A percentile compares a stretch with the other conserved stretches of the same genome.
These are phyloP conservation scores for Phytopythium litorale DNA, from an alignment of 352 stramenopile genomes.

Conservation along the genomic window DNA sequence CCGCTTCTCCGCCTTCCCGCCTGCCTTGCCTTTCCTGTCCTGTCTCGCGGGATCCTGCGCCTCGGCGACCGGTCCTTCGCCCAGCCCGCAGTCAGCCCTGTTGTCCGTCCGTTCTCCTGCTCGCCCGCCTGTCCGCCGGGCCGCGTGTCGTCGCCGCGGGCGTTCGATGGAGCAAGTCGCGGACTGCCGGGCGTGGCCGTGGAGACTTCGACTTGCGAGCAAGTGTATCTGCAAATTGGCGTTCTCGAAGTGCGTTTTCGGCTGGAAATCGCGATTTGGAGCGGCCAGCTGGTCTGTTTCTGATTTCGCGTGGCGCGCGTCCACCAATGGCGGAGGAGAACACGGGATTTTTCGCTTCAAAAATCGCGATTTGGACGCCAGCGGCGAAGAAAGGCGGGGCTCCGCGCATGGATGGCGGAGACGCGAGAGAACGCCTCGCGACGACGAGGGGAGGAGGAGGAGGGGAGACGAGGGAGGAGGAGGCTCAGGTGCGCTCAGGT, in stretches of 20 bases:
- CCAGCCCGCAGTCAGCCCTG: background rate
- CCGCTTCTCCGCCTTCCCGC: background rate
- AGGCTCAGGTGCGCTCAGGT: background rate
- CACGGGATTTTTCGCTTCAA: background rate
- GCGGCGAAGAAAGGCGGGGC: background rate
- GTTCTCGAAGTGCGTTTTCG: too few species aligned
- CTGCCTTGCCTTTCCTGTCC: background rate
- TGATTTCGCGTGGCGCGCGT: constrained; percentile 3
- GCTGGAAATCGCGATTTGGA: background rate
- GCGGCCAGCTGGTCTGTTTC: background rate
- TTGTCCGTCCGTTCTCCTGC: background rate
- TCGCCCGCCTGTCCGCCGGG: background rate
- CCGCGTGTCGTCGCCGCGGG: background rate
- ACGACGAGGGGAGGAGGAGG: background rate
- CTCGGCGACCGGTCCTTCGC: background rate
- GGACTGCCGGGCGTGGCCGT: too few species aligned
- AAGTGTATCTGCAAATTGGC: too few species aligned
- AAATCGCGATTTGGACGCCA: background rate
- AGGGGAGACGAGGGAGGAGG: background rate
- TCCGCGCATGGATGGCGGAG: background rate
- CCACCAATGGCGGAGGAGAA: background rate
- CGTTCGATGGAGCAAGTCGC: background rate
- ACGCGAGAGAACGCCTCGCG: background rate
- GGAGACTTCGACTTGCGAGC: background rate
- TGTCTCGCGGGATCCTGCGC: background rate